Conservation (phyloP, 23 red algal species). For the Gracilaria caudata region DNA sequence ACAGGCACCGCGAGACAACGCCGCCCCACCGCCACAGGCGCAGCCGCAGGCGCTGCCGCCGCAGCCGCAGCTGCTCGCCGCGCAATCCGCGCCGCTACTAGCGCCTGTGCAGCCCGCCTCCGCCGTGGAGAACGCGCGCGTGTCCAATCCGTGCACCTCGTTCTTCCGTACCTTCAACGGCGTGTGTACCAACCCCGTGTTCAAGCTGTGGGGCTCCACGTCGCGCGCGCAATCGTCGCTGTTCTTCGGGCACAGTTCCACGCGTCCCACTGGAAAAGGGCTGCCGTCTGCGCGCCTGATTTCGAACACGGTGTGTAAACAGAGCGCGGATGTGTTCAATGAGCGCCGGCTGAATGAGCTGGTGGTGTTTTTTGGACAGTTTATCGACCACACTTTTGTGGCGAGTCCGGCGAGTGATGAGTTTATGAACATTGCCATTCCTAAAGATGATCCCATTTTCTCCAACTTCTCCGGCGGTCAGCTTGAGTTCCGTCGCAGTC, state of each 20-base stretch:
- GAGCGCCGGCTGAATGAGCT: constrained; percentile 54
- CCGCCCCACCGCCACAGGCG: background rate
- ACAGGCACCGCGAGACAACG: background rate
- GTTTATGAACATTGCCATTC: constrained; percentile 52
- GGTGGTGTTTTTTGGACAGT: constrained; percentile 64
- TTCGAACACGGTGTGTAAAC: constrained; percentile 52
- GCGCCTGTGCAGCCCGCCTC: background rate
- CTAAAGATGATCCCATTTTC: constrained; percentile 63
- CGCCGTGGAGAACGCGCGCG: background rate
- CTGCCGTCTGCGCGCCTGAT: constrained; percentile 56
- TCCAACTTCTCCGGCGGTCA: constrained; percentile 40
- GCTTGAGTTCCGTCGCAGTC: constrained; percentile 31
- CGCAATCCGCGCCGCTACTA: background rate
- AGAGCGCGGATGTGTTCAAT: constrained; percentile 20
- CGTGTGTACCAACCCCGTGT: constrained; percentile 30
- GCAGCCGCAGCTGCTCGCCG: background rate
- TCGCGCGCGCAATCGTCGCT: constrained; percentile 22
- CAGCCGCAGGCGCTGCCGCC: background rate
- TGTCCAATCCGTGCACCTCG: background rate
- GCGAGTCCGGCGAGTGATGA: constrained; percentile 30
- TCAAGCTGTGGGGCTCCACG: constrained; percentile 29
- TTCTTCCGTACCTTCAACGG: constrained; percentile 34
- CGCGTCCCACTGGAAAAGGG: constrained; percentile 4
- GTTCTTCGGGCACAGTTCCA: constrained; percentile 4
- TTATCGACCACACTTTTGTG: constrained; percentile 69